Evolutionary conservation across 2,329 filamentous ascomycete genomes (phyloP), one percentile per base, ranked within the genome.

Genomic region (Anisogramma anomala): DNA sequence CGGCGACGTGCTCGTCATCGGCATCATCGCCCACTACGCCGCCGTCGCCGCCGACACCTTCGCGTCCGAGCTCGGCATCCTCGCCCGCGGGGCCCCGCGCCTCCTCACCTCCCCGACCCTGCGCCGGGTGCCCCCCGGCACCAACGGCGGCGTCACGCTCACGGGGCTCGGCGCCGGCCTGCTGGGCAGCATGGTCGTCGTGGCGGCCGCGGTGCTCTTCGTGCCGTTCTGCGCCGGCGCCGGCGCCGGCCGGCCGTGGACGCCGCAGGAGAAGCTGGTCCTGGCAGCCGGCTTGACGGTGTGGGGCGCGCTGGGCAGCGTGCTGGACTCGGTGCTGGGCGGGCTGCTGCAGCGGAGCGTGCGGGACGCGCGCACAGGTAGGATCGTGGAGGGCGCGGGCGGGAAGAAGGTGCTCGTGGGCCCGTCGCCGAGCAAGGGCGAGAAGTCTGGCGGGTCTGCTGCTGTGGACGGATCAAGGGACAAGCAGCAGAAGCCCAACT

Each of bases 41-140:
- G 84, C 85, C 36, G 87, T 94, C 8, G 79, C 86, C 15, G 85
- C 89, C 36, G 91, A 98, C 59, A 98, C 91, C 0, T 91, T 95
- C 58, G 88, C 84, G 43, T 94, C 87, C 9, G 91, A 98, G 65
- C 77, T 98, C 15, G 91, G 91, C 11, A 98, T 98, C 42, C 69
- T 98, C 10, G 82, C 88, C 6, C 75, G 71, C 45, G 72, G 72
- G 18, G 66, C 75, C 33, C 91, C 91, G 7, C 78, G 88, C 26
- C 74, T 98, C 27, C 89, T 98, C 56, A 95, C 86, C 3, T 88
- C 84, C 11, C 77, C 72, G 13, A 77, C 64, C 4, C 71, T 91
- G 54, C 79, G 83, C 45, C 72, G 76, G 49, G 91, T 96, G 0
- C 88, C 91, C 0, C 81, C 76, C 1, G 91, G 91, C 36, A 96